Evolutionary conservation across 345 rosid genomes (phyloP).

Genomic region (Rhodamnia rubescens): DNA sequence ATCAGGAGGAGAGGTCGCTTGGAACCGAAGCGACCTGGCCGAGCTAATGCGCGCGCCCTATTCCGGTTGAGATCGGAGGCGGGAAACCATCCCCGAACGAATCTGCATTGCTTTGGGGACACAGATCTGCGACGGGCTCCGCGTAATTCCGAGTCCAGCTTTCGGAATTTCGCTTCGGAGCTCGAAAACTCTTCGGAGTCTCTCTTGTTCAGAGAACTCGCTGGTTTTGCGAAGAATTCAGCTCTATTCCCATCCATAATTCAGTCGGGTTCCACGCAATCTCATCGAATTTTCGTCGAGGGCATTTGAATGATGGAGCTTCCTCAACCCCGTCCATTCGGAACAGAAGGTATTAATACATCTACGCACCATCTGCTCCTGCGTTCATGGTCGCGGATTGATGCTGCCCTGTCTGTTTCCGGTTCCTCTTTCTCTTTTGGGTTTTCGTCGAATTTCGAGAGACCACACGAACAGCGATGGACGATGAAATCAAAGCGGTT

Average conservation of each 20-base stretch:
- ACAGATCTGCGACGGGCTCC: conserved; percentile 1
- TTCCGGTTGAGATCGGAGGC: background rate
- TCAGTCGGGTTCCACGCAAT: background rate
- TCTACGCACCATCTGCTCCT: background rate
- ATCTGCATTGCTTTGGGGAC: background rate
- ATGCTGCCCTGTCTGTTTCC: background rate
- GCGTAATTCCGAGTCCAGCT: background rate
- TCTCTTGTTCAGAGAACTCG: background rate
- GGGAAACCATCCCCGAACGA: background rate
- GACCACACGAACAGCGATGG: conserved; percentile 4
- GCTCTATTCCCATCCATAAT: background rate
- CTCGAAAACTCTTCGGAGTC: background rate
- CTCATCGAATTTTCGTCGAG: background rate
- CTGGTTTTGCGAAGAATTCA: background rate
- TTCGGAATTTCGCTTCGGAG: background rate
- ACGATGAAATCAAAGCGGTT: conserved; percentile 2
- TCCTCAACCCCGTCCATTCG: conserved; percentile 65
- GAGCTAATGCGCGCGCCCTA: background rate
- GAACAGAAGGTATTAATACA: conserved; percentile 42
- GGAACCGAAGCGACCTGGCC: background rate
- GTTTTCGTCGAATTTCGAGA: background rate
- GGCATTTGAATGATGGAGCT: conserved; percentile 52
- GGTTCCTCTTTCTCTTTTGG: background rate
- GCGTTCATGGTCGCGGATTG: background rate
- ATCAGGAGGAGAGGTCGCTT: background rate